Evolutionary conservation across 2,329 filamentous ascomycete species (phyloP).

Genomic region (Aspergillus piperis): DNA sequence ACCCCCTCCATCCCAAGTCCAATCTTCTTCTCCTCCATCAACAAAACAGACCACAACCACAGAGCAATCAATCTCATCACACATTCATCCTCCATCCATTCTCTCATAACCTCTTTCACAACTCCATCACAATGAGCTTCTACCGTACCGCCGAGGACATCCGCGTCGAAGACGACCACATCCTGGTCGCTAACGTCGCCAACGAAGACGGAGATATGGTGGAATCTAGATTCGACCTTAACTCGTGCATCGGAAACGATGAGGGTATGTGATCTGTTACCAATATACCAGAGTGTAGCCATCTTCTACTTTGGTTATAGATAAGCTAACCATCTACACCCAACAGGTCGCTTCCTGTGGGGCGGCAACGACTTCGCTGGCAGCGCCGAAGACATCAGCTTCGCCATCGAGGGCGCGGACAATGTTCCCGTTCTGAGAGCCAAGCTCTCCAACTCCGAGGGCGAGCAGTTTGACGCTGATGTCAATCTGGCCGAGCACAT

Average conservation of each 20-base stretch:
- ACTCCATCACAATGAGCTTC: slow-evolving; percentile 20
- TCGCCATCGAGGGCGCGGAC: slow-evolving; percentile 18
- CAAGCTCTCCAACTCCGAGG: background rate
- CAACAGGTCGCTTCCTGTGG: slow-evolving; percentile 19
- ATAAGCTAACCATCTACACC: background rate
- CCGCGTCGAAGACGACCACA: slow-evolving; percentile 11
- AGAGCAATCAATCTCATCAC: background rate
- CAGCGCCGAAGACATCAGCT: slow-evolving; percentile 13
- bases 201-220: background rate
- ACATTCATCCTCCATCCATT: background rate
- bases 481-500: slow-evolving; percentile 21
- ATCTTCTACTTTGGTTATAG: no score
- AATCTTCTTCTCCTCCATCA: background rate
- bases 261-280: slow-evolving; percentile 8
- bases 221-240: slow-evolving; percentile 10
- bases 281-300: background rate
- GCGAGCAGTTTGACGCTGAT: slow-evolving; percentile 1
- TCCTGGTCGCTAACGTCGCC: slow-evolving; percentile 9
- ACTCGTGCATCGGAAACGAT: slow-evolving; percentile 18
- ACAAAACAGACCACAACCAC: background rate
- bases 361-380: slow-evolving; percentile 16
- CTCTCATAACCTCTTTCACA: background rate
- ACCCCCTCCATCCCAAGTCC: background rate
- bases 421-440: slow-evolving; percentile 21
- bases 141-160: slow-evolving; percentile 17